Percentiles rank a stretch among this genome's conserved stretches.
Evolutionary conservation across 2,329 filamentous ascomycete species (phyloP).

Genomic region (Exophiala spinifera): DNA sequence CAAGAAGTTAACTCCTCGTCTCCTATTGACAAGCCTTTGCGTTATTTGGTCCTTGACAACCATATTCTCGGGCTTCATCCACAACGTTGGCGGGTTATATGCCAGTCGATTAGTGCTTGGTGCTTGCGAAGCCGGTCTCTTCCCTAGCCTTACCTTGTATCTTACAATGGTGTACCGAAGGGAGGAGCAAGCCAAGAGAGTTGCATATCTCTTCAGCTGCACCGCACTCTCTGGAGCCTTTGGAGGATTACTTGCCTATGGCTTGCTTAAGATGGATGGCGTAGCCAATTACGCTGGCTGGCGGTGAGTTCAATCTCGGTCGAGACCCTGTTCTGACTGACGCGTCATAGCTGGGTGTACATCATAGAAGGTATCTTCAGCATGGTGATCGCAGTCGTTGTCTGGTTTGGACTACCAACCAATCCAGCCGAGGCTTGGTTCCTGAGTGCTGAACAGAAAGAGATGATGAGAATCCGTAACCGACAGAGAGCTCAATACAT

Average conservation of each 20-base stretch:
- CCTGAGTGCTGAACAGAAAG: constrained; percentile 47
- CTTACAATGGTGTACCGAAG: constrained; percentile 41
- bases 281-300: constrained; percentile 19
- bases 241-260: constrained; percentile 36
- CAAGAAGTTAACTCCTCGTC: constrained; percentile 47
- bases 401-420: constrained; percentile 37
- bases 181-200: constrained; percentile 51
- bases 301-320: constrained; percentile 11
- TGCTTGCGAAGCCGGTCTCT: constrained; percentile 39
- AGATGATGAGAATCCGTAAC: constrained; percentile 50
- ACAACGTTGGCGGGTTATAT: constrained; percentile 40
- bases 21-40: constrained; percentile 39
- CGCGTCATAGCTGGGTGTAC: constrained; percentile 9
- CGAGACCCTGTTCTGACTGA: constrained; percentile 31
- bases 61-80: constrained; percentile 46
- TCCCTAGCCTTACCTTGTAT: constrained; percentile 41
- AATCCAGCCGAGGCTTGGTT: constrained; percentile 19
- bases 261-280: constrained; percentile 23
- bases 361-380: constrained; percentile 36
- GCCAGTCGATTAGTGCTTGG: constrained; percentile 40
- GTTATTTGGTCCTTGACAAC: constrained; percentile 49
- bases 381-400: constrained; percentile 37
- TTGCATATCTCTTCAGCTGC: constrained; percentile 56
- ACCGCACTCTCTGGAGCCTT: constrained; percentile 40
- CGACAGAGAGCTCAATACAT: constrained; percentile 48